Percentiles rank a stretch among this genome's conserved stretches.
Conservation (phyloP, 1,284 basidiomycete genomes). For the Sporisorium iseilematis-ciliati region DNA sequence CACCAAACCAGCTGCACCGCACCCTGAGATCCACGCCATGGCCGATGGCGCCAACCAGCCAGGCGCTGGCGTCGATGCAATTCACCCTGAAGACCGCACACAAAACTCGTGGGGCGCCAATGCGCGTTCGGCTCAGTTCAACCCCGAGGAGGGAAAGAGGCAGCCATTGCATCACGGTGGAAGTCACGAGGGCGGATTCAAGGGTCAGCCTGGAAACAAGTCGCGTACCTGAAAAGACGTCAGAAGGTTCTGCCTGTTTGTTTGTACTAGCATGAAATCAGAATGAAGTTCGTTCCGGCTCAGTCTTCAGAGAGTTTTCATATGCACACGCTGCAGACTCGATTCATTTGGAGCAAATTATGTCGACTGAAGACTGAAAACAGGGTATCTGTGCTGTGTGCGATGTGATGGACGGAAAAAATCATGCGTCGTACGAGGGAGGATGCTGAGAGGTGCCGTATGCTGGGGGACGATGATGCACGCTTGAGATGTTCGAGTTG, state of each 20-base stretch:
- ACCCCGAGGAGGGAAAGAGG: conserved; percentile 48
- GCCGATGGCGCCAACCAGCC: conserved; percentile 50
- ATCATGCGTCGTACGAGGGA: conserved; percentile 40
- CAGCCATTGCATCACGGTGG: conserved; percentile 55
- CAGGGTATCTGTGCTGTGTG: background rate
- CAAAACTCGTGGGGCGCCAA: conserved; percentile 52
- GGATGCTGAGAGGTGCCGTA: conserved; percentile 49
- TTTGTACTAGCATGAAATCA: background rate
- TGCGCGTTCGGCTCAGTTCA: conserved; percentile 51
- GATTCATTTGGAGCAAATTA: background rate
- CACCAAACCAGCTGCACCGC: conserved; percentile 34
- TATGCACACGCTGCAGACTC: background rate
- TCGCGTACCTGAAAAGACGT: conserved; percentile 25
- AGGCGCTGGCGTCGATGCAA: conserved; percentile 41
- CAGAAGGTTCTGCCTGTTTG: background rate
- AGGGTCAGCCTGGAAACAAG: conserved; percentile 30
- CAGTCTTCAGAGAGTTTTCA: background rate
- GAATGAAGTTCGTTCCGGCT: background rate
- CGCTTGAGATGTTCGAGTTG: background rate
- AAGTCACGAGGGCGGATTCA: conserved; percentile 53
- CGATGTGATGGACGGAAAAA: background rate
- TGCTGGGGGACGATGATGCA: conserved; percentile 34
- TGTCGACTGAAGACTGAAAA: background rate
- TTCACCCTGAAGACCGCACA: conserved; percentile 48
- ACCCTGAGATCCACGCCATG: conserved; percentile 47